Percentiles rank a stretch among this genome's conserved stretches.
Conservation (phyloP, 345 rosid genomes). For the Hevea brasiliensis region DNA sequence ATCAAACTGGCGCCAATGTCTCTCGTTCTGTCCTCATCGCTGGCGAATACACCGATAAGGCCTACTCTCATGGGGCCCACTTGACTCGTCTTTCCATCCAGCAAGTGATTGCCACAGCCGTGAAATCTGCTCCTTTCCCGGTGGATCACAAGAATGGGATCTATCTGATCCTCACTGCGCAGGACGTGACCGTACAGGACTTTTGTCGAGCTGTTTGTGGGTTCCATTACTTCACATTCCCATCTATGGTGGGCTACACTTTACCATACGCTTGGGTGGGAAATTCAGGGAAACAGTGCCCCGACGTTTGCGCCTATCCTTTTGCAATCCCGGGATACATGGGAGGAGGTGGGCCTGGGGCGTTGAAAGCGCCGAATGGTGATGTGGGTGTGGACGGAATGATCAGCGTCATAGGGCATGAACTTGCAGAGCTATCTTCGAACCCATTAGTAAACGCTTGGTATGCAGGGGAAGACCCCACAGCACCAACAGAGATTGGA, state of each 20-base stretch:
- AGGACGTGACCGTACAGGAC: slow-evolving; percentile 78
- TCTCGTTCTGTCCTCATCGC: slow-evolving; percentile 67
- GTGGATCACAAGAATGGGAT: slow-evolving; percentile 85
- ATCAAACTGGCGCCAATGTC: slow-evolving; percentile 91
- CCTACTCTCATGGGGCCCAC: slow-evolving; percentile 58
- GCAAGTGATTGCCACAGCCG: slow-evolving; percentile 68
- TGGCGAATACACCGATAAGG: slow-evolving; percentile 58
- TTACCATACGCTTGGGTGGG: slow-evolving; percentile 98
- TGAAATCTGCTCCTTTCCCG: slow-evolving; percentile 63
- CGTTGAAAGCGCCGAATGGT: slow-evolving; percentile 68
- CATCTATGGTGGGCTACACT: slow-evolving; percentile 93
- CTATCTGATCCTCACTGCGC: slow-evolving; percentile 69
- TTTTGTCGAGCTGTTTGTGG: slow-evolving; percentile 96
- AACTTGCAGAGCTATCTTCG: slow-evolving; percentile 78
- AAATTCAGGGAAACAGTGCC: slow-evolving; percentile 76
- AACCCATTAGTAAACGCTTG: slow-evolving; percentile 91
- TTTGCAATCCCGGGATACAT: slow-evolving; percentile 89
- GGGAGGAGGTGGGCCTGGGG: slow-evolving; percentile 65
- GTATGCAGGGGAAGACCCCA: slow-evolving; percentile 98
- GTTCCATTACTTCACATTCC: slow-evolving; percentile 93
- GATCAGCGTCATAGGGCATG: slow-evolving; percentile 95
- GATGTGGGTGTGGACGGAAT: slow-evolving; percentile 87
- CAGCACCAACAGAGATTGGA: slow-evolving; percentile 88
- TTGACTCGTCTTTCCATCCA: slow-evolving; percentile 82
- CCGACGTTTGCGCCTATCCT: slow-evolving; percentile 92